Conservation (phyloP, 495 filamentous ascomycete genomes). For the Penicillium waksmanii region DNA sequence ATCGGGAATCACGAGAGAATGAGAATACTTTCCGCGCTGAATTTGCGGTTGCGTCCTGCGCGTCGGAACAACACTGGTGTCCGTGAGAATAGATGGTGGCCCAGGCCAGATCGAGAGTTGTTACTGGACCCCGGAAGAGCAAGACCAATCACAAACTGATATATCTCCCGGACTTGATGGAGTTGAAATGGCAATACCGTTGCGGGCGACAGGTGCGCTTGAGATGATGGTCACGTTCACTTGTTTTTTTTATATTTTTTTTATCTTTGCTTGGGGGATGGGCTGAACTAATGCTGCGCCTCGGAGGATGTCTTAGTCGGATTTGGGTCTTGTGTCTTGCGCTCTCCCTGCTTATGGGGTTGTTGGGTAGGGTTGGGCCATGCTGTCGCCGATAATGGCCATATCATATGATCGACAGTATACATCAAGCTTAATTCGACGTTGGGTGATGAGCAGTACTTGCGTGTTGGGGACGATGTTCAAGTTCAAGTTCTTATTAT, state of each 20-base stretch:
- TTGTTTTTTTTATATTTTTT: background rate
- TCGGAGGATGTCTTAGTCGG: background rate
- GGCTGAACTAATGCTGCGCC: constrained; percentile 3
- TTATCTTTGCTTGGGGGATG: background rate
- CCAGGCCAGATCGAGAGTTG: constrained; percentile 57
- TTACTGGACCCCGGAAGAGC: constrained; percentile 38
- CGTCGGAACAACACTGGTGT: constrained; percentile 17
- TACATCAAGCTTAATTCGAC: constrained; percentile 5
- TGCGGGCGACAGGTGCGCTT: constrained; percentile 15
- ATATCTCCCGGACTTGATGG: constrained; percentile 26
- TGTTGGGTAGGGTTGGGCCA: background rate
- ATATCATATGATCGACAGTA: constrained; percentile 2
- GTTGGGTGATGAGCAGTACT: background rate
- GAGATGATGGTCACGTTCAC: background rate
- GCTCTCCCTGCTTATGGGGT: background rate
- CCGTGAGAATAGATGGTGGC: constrained; percentile 17
- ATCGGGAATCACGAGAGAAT: background rate
- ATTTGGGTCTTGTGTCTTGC: background rate
- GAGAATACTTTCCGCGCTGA: background rate
- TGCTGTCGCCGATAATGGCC: background rate
- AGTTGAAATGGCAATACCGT: constrained; percentile 14
- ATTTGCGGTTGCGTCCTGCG: constrained; percentile 1
- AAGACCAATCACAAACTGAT: constrained; percentile 34
- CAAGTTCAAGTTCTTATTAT: too few species aligned
- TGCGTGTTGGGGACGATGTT: background rate